A percentile compares a stretch with the other conserved stretches of the same genome.
Evolutionary conservation across 805 yeast species (phyloP).

Genomic region (Isabelozyma heimii): DNA sequence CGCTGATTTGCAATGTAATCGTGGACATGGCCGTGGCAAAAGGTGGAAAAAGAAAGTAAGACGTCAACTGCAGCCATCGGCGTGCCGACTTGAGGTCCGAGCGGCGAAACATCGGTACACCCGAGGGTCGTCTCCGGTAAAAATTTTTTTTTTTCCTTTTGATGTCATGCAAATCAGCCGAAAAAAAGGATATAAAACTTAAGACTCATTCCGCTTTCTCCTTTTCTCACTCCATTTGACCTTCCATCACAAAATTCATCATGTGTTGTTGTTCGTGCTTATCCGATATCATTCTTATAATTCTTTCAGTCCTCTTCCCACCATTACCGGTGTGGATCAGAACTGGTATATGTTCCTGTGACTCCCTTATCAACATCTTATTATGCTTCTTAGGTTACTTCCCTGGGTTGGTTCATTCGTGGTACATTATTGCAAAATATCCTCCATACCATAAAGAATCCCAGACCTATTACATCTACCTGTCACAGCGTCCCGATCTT

Average conservation of each 20-base stretch:
- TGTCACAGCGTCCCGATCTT: constrained; percentile 22
- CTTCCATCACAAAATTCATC: neutral
- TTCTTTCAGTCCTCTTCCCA: constrained; percentile 64
- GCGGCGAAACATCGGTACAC: neutral
- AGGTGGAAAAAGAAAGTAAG: neutral
- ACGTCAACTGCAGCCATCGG: neutral
- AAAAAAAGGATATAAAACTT: neutral
- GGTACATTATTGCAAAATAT: constrained; percentile 48
- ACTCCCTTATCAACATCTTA: constrained; percentile 42
- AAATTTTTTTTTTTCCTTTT: neutral
- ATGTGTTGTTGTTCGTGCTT: constrained; percentile 27
- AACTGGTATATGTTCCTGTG: constrained; percentile 57
- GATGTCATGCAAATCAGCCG: neutral
- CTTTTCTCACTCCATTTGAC: neutral
- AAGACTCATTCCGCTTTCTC: neutral
- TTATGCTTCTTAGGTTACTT: constrained; percentile 48
- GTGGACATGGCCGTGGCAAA: constrained; percentile 13
- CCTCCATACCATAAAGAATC: constrained; percentile 35
- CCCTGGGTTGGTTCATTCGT: constrained; percentile 50
- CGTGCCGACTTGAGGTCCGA: neutral
- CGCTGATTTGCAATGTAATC: constrained; percentile 23
- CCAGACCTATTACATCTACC: constrained; percentile 32
- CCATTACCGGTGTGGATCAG: constrained; percentile 72
- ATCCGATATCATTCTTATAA: constrained; percentile 56
- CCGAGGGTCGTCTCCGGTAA: neutral